Evolutionary conservation across 345 rosid genomes (phyloP), one percentile per base, ranked within the genome.

Genomic region (Mangifera indica): DNA sequence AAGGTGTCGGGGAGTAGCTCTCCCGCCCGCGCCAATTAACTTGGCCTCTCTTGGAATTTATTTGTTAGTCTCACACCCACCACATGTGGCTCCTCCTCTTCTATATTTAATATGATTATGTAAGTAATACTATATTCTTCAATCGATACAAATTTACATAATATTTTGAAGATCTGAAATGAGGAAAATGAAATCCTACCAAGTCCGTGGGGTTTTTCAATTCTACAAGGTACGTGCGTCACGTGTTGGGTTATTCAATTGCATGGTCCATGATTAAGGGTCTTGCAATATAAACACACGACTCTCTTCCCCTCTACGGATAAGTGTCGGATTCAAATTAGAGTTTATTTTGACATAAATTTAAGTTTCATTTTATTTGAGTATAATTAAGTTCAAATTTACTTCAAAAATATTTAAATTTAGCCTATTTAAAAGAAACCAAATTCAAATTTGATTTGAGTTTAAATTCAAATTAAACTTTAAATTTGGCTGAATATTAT

Each of bases 191-290:
- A 70, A 70, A 59, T 12, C 48, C 4, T 17, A 7, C 7, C 32
- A 0, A 29, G 0, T 5, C 18, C 12, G 14, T 32, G 32, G 77
- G 32, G 72, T 42, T 62, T 5, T 5, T 22, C 7, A 12, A 32
- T 40, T n/a, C 9, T 7, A 17, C 10, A 57, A 15, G 66, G 68
- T 66, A 37, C 68, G n/a, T 11, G 58, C 69, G 76, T 81, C 84
- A 87, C 86, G 87, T 84, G 88, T 78, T 81, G 69, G 74, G 63
- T 77, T 9, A 75, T 22, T 78, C 81, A 46, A 42, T n/a, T 63
- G 77, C 76, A 62, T 77, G 87, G 84, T 81, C 85, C 84, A 75
- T 75, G 76, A 61, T 76, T 56, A 70, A 67, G 56, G 77, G 74
- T 72, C 71, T 63, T 2, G 9, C 25, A 22, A 80, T 34, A 60